Evolutionary conservation across 805 yeast species (phyloP).

Genomic region (Kuraishia hungarica): DNA sequence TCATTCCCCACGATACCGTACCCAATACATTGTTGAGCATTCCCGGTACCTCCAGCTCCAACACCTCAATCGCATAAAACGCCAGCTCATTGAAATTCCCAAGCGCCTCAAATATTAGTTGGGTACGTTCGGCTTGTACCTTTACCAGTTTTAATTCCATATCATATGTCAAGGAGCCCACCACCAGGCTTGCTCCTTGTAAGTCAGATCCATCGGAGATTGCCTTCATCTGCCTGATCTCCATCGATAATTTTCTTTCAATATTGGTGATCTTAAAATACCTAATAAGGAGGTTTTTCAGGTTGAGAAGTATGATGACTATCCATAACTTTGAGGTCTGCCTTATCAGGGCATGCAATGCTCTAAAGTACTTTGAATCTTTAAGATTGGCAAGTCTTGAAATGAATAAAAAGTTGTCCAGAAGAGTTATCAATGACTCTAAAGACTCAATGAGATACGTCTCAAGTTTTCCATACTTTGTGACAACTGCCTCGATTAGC

Average conservation of each 20-base stretch:
- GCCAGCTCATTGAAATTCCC: conserved; percentile 22
- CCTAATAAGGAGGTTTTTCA: conserved; percentile 15
- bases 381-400: conserved; percentile 4
- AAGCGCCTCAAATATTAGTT: conserved; percentile 16
- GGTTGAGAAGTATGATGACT: conserved; percentile 17
- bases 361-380: conserved; percentile 2
- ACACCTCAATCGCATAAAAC: conserved; percentile 17
- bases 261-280: conserved; percentile 15
- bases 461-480: conserved; percentile 1
- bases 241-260: conserved; percentile 11
- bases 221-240: conserved; percentile 4
- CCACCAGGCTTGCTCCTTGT: conserved; percentile 1
- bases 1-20: conserved; percentile 19
- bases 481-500: not conserved
- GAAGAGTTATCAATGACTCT: conserved; percentile 5
- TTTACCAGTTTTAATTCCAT: conserved; percentile 6
- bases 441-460: conserved; percentile 2
- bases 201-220: not conserved
- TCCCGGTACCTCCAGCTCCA: conserved; percentile 13
- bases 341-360: conserved; percentile 10
- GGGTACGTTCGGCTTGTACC: conserved; percentile 16
- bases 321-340: conserved; percentile 19
- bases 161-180: conserved; percentile 2
- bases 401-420: conserved; percentile 6
- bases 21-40: conserved; percentile 13